Base-by-base conservation (phyloP, 495 filamentous ascomycete genomes). In the Collariella sp. region DNA sequence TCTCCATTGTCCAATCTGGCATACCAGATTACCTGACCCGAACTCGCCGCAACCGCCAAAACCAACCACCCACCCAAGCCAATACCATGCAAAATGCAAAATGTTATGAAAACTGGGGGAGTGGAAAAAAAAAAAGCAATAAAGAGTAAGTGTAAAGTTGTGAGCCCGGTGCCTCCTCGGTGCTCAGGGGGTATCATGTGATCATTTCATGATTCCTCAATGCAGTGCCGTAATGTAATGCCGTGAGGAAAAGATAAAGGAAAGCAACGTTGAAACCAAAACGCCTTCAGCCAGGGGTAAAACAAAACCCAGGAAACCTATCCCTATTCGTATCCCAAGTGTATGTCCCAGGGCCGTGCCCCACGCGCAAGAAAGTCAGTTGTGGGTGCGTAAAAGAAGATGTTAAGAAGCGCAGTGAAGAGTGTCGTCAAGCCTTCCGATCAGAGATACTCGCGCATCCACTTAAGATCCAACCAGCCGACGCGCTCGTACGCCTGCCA, bases 401-500 rank as follows among this genome's bases (percentile, higher is more conserved):
- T n/a, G n/a, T n/a, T n/a, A n/a, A n/a, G n/a, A n/a, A n/a, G n/a
- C n/a, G n/a, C n/a, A n/a, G n/a, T n/a, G n/a, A n/a, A n/a, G n/a
- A n/a, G n/a, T n/a, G n/a, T n/a, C 46, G 31, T 48, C 33, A 48
- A 24, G 2, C n/a, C 31, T 36, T 39, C 39, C 43, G 57, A 10
- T 22, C 55, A n/a, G 48, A 83, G 54, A 62, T 76, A 79, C 41
- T 76, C 56, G 50, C 70, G 62, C 59, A 91, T 83, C 70, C 75
- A 79, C 40, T 79, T 67, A 12, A 74, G 70, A 31, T 87, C 77
- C 60, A 96, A 85, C 89, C 91, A 96, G 50, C 89, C 89, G 45
- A 95, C 87, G 46, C 83, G 84, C 19, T 96, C 87, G 65, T 87
- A 98, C 24, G 89, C 89, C 39, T 84, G 83, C 89, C 89, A 96